These are phyloP conservation scores for Aspergillus ellipticus DNA, from an alignment of 495 filamentous ascomycete genomes.

Conservation along the genomic window DNA sequence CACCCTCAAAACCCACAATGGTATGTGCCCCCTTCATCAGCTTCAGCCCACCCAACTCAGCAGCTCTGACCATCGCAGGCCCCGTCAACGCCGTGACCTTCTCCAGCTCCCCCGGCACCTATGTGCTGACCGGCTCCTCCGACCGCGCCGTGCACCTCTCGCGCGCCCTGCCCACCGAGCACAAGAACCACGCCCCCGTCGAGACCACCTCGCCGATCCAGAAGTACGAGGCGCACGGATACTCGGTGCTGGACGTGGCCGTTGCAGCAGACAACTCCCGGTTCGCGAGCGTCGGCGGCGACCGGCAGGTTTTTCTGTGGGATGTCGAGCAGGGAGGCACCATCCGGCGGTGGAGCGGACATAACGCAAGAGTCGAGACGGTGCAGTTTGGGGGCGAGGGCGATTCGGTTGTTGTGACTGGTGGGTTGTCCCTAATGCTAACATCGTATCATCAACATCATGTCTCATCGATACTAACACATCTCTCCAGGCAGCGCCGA, in stretches of 20 bases:
- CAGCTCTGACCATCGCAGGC: conserved; percentile 17
- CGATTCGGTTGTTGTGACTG: conserved; percentile 62
- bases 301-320: conserved; percentile 88
- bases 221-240: conserved; percentile 82
- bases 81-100: conserved; percentile 42
- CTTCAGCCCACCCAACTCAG: conserved; percentile 11
- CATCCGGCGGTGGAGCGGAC: conserved; percentile 68
- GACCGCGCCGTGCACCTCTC: conserved; percentile 85
- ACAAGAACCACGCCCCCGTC: conserved; percentile 15
- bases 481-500: conserved; percentile 63
- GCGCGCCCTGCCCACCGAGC: conserved; percentile 51
- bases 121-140: conserved; percentile 78
- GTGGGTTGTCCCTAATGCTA: conserved; percentile 25
- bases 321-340: conserved; percentile 79
- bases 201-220: conserved; percentile 63
- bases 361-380: conserved; percentile 68
- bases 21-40: no score
- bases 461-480: neutral
- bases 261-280: conserved; percentile 73
- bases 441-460: neutral
- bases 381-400: conserved; percentile 75
- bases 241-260: conserved; percentile 78
- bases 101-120: conserved; percentile 35
- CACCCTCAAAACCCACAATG: conserved; percentile 47
- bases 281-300: conserved; percentile 81